These are phyloP conservation scores for Rhododendron mucronatum DNA, from an alignment of 148 eudicot genomes.

Conservation along the genomic window DNA sequence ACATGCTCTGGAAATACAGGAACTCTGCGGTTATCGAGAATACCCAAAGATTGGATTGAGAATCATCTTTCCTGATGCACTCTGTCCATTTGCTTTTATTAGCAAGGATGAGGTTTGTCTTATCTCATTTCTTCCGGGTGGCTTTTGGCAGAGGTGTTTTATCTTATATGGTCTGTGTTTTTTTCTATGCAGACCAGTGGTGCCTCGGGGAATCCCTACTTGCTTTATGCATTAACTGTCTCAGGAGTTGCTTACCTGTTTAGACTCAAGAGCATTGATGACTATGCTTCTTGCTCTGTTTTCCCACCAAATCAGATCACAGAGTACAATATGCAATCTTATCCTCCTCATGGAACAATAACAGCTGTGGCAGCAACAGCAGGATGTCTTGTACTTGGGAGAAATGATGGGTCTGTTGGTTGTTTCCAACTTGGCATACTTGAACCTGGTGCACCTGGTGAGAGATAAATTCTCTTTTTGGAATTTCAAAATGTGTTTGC, in stretches of 20 bases:
- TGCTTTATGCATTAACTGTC: slow-evolving; percentile 66
- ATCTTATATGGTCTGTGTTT: neutral
- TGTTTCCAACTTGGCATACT: slow-evolving; percentile 66
- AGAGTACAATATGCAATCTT: slow-evolving; percentile 42
- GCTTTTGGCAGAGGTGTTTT: neutral
- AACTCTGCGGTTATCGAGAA: slow-evolving; percentile 52
- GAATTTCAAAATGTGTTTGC: neutral
- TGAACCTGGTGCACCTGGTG: slow-evolving; percentile 69
- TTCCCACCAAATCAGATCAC: slow-evolving; percentile 53
- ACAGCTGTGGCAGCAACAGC: slow-evolving; percentile 58
- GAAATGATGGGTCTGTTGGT: slow-evolving; percentile 77
- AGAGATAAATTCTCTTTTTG: neutral
- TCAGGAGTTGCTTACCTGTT: slow-evolving; percentile 69
- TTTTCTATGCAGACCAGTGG: slow-evolving; percentile 39
- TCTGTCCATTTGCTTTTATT: slow-evolving; percentile 68
- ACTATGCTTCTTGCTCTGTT: slow-evolving; percentile 49
- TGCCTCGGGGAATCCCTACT: slow-evolving; percentile 45
- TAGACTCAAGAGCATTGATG: slow-evolving; percentile 40
- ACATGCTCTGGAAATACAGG: slow-evolving; percentile 58
- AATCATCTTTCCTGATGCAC: slow-evolving; percentile 54
- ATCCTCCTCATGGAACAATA: slow-evolving; percentile 51
- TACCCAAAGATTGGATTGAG: slow-evolving; percentile 61
- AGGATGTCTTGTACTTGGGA: slow-evolving; percentile 74
- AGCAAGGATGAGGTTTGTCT: slow-evolving; percentile 64
- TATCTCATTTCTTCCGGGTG: neutral